Conservation (phyloP, 2,329 filamentous ascomycete species). For the Trematosphaeria pertusa region DNA sequence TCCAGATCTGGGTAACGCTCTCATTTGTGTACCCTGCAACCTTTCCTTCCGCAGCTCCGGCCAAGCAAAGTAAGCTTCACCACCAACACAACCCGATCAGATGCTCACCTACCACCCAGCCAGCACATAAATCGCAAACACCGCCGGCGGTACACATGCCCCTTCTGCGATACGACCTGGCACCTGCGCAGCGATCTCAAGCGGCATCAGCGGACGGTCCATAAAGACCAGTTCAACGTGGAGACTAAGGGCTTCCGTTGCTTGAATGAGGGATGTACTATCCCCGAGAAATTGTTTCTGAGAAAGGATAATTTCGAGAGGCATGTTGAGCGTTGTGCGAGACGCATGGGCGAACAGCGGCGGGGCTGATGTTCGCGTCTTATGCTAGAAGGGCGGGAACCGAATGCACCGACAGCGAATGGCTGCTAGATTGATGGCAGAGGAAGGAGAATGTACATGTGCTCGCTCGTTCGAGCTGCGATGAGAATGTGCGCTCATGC, state of each 20-base stretch:
- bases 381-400: too few species aligned
- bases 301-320: conserved; percentile 21
- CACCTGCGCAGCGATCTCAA: conserved; percentile 21
- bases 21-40: neutral
- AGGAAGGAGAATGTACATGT: too few species aligned
- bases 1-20: too few species aligned
- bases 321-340: conserved; percentile 15
- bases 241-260: conserved; percentile 13
- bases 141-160: conserved; percentile 17
- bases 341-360: conserved; percentile 1
- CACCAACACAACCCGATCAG: neutral
- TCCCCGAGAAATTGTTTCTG: conserved; percentile 14
- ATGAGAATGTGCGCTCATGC: too few species aligned
- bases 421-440: too few species aligned
- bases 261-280: conserved; percentile 12
- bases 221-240: conserved; percentile 8
- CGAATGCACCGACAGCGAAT: too few species aligned
- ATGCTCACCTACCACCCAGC: neutral
- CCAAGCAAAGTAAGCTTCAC: conserved; percentile 15
- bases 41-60: conserved; percentile 6
- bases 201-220: conserved; percentile 17
- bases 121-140: conserved; percentile 25
- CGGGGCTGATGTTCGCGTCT: too few species aligned
- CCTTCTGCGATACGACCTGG: conserved; percentile 12
- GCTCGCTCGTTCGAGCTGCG: too few species aligned